phyloP scores from a whole-genome alignment of 2,329 filamentous ascomycete species.

The Zelopaecilomyces penicillatus region DNA sequence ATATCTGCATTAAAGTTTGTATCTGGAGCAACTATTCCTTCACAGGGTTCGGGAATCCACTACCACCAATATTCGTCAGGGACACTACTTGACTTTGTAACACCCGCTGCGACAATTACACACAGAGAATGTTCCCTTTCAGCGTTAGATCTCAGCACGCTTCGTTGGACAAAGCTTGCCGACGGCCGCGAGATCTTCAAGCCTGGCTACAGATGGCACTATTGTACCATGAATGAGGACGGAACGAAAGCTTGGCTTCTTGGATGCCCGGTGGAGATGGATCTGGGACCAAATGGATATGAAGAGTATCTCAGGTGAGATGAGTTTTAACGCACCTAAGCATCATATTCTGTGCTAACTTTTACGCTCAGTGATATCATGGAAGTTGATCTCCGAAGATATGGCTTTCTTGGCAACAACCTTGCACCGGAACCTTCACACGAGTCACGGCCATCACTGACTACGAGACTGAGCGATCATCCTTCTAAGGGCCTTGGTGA shows the following conservation, averaged over 20 bases:
- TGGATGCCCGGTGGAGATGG: conserved; percentile 78
- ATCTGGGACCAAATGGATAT: conserved; percentile 59
- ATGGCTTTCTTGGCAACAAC: conserved; percentile 81
- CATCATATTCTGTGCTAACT: background rate
- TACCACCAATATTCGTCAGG: conserved; percentile 94
- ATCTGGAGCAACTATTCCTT: conserved; percentile 70
- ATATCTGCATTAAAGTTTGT: conserved; percentile 88
- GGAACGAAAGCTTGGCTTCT: conserved; percentile 95
- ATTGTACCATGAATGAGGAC: conserved; percentile 91
- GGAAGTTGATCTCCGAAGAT: conserved; percentile 84
- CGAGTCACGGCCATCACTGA: conserved; percentile 41
- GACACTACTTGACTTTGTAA: conserved; percentile 87
- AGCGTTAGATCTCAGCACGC: conserved; percentile 73
- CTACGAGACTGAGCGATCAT: conserved; percentile 40
- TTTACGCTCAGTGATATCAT: conserved; percentile 61
- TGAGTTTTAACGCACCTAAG: background rate
- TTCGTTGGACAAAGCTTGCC: conserved; percentile 91
- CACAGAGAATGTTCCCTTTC: conserved; percentile 85
- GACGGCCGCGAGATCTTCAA: conserved; percentile 93
- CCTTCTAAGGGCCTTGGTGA: conserved; percentile 65
- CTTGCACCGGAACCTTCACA: conserved; percentile 46
- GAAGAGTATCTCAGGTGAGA: conserved; percentile 73
- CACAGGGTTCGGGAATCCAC: conserved; percentile 83
- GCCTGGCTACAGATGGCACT: conserved; percentile 91
- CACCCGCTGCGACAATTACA: conserved; percentile 79